Percentiles rank a stretch among this genome's conserved stretches.
These are phyloP conservation scores for Phyllosticta ampelicida DNA, from an alignment of 2,329 filamentous ascomycete species.

Conservation along the genomic window DNA sequence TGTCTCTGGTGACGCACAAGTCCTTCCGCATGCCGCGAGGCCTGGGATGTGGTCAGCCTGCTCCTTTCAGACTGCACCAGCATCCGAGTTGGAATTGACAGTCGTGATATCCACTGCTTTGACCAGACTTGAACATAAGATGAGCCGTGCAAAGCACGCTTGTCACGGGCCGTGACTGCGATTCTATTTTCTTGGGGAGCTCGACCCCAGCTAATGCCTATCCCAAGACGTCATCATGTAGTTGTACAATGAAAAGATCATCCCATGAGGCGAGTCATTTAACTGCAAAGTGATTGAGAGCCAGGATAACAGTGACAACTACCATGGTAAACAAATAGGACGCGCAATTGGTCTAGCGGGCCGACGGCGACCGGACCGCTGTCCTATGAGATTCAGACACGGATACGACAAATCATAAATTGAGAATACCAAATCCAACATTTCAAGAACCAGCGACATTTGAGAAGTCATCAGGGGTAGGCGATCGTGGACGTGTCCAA, in stretches of 20 bases:
- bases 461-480: background rate
- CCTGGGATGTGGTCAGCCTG: background rate
- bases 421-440: background rate
- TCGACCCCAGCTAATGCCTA: background rate
- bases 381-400: background rate
- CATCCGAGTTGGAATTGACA: slow-evolving; percentile 5
- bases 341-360: background rate
- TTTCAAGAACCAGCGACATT: background rate
- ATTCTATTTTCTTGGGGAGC: background rate
- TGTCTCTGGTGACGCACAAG: background rate
- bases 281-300: background rate
- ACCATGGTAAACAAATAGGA: background rate
- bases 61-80: background rate
- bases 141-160: background rate
- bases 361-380: background rate
- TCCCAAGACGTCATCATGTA: background rate
- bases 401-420: background rate
- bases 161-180: background rate
- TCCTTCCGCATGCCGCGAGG: background rate
- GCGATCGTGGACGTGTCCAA: background rate
- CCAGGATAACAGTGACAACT: background rate
- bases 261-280: background rate
- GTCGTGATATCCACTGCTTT: background rate
- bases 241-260: background rate
- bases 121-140: background rate